Evolutionary conservation across 345 rosid species (phyloP), one percentile per base, ranked within the genome.

Genomic region (Rhodomyrtus tomentosa): DNA sequence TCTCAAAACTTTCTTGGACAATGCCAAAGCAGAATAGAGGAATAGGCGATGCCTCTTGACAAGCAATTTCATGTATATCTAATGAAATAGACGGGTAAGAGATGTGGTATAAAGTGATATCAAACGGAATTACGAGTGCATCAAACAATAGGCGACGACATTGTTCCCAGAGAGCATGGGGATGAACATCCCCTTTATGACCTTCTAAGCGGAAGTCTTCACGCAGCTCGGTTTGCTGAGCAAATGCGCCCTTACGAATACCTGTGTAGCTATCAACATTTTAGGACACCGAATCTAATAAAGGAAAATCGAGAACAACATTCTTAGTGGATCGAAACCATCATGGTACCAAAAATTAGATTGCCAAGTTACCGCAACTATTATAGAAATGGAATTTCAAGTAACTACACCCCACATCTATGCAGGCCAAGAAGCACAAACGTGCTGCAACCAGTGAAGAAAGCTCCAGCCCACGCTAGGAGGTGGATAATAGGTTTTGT

Each of bases 11-110:
- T 53, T 85, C 32, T 84, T 82, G 85, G 90, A 90, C 15, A 90
- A 86, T 32, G 88, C 92, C 20, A 90, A 88, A 7, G 92, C 89
- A 10, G 92, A 90, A 72, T 90, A 90, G 13, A 90, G 90, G 81
- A 90, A 90, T 5, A 90, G 86, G 55, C 87, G 87, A 80, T 83
- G 81, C 59, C 85, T 59, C 80, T 29, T 9, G 42, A 27, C 55
- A 50, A 50, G 38, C 25, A n/a, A 80, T 3, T 81, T 50, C 36
- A 32, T n/a, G 55, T 27, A 50, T 48, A 50, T 42, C 45, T 42
- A 6, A 42, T 42, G 8, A 29, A 59, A 80, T 9, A 25, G 50
- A 42, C 27, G 38, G 3, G 45, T 13, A 55, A 42, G 62, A 25
- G 50, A 82, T 25, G 2, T 42, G 2, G 2, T n/a, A 4, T n/a